Evolutionary conservation across 768 basidiomycete species (phyloP).

Genomic region (Suillus decipiens): DNA sequence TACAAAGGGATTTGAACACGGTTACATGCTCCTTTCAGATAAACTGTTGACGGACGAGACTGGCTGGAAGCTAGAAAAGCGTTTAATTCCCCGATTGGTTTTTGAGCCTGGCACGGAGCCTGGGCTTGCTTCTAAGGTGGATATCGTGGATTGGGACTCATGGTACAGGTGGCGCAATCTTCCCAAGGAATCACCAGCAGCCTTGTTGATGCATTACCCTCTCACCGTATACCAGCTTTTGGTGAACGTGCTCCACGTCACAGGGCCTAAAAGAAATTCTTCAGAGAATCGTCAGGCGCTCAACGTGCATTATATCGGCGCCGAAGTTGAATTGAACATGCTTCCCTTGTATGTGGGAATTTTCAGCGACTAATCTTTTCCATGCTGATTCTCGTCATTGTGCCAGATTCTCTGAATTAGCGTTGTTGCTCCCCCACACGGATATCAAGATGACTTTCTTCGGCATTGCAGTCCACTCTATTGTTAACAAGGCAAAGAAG

Average conservation of each 20-base stretch:
- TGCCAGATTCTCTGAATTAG: constrained; percentile 47
- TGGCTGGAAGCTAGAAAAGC: constrained; percentile 39
- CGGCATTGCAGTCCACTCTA: constrained; percentile 33
- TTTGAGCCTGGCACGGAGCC: constrained; percentile 31
- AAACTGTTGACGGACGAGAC: constrained; percentile 33
- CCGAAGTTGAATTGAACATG: constrained; percentile 42
- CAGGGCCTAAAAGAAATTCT: constrained; percentile 25
- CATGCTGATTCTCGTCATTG: constrained; percentile 7
- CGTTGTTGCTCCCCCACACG: constrained; percentile 44
- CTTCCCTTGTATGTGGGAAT: constrained; percentile 38
- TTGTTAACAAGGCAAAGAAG: constrained; percentile 34
- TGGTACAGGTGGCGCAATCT: constrained; percentile 49
- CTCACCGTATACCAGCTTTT: constrained; percentile 42
- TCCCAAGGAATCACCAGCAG: constrained; percentile 43
- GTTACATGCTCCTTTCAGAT: constrained; percentile 34
- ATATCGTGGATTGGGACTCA: constrained; percentile 42
- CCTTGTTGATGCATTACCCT: constrained; percentile 46
- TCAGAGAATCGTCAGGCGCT: constrained; percentile 29
- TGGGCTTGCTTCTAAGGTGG: constrained; percentile 26
- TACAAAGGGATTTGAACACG: constrained; percentile 31
- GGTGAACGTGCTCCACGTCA: constrained; percentile 35
- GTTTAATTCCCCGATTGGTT: constrained; percentile 36
- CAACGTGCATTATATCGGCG: constrained; percentile 39
- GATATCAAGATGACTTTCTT: constrained; percentile 46
- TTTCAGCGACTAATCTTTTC: neutral